Conservation (phyloP, 1,284 basidiomycete genomes). For the Butyriboletus appendiculatus region DNA sequence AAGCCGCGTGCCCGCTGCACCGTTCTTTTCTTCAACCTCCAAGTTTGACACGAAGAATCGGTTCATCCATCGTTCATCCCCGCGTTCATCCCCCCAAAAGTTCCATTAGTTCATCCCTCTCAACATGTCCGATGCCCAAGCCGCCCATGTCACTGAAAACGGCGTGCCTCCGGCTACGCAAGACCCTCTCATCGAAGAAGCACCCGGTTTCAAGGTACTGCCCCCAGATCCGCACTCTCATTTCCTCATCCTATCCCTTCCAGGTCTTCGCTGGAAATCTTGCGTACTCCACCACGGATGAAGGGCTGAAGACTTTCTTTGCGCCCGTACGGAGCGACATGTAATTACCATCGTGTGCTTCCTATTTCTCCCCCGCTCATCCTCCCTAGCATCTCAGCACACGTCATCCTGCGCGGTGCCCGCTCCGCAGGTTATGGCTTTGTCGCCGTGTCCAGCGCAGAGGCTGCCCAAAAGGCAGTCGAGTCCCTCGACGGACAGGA, state of each 20-base stretch:
- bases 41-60: slow-evolving; percentile 80
- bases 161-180: slow-evolving; percentile 77
- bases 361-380: slow-evolving; percentile 21
- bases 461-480: slow-evolving; percentile 85
- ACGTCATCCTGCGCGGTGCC: slow-evolving; percentile 78
- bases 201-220: slow-evolving; percentile 72
- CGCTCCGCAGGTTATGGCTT: slow-evolving; percentile 92
- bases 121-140: slow-evolving; percentile 85
- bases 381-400: slow-evolving; percentile 61
- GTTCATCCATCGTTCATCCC: slow-evolving; percentile 64
- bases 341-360: slow-evolving; percentile 48
- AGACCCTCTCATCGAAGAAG: slow-evolving; percentile 64
- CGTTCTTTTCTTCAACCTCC: slow-evolving; percentile 64
- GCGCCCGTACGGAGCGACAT: slow-evolving; percentile 78
- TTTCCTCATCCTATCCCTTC: slow-evolving; percentile 8
- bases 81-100: slow-evolving; percentile 53
- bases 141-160: slow-evolving; percentile 74
- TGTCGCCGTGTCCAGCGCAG: slow-evolving; percentile 77
- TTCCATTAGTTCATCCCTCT: slow-evolving; percentile 48
- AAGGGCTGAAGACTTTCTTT: slow-evolving; percentile 89
- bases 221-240: slow-evolving; percentile 17
- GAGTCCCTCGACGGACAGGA: slow-evolving; percentile 85
- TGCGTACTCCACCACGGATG: slow-evolving; percentile 85
- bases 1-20: slow-evolving; percentile 17
- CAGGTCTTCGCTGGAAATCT: slow-evolving; percentile 89